Evolutionary conservation across 805 yeast genomes (phyloP).

Genomic region (Ogataea pilisensis): DNA sequence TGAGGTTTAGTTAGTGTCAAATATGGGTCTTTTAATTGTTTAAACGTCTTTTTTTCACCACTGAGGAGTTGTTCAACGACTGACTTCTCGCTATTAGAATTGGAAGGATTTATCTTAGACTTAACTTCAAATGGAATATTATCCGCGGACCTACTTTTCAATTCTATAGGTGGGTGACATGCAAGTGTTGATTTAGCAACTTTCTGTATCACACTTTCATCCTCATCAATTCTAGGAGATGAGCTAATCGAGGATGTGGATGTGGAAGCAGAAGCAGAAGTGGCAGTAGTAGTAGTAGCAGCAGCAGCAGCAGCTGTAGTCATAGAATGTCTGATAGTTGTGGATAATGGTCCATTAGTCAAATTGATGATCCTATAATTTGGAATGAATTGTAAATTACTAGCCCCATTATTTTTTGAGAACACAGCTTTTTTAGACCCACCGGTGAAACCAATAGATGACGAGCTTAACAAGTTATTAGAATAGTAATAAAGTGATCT

Average conservation of each 20-base stretch:
- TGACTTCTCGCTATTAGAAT: constrained; percentile 14
- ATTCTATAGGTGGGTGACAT: constrained; percentile 35
- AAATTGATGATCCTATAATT: constrained; percentile 21
- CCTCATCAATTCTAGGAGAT: too few species aligned
- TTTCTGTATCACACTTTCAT: constrained; percentile 27
- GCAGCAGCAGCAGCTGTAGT: constrained; percentile 3
- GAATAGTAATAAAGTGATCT: constrained; percentile 20
- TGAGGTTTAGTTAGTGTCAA: constrained; percentile 86
- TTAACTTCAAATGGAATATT: constrained; percentile 57
- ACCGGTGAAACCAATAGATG: constrained; percentile 11
- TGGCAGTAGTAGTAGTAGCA: constrained; percentile 1
- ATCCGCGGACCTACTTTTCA: constrained; percentile 1
- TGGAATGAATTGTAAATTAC: constrained; percentile 24
- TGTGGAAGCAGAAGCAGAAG: background rate
- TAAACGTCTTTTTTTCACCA: constrained; percentile 29
- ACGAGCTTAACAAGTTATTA: constrained; percentile 12
- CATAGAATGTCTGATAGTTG: background rate
- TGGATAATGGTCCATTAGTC: constrained; percentile 3
- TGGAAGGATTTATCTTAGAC: constrained; percentile 35
- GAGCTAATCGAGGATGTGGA: background rate
- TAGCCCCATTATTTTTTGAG: background rate
- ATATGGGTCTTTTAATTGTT: constrained; percentile 53
- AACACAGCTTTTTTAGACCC: too few species aligned
- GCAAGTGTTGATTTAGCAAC: constrained; percentile 42
- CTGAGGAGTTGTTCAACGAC: constrained; percentile 20